Evolutionary conservation across 73 alveolate species (phyloP).

Genomic region (Paramecium biaurelia): DNA sequence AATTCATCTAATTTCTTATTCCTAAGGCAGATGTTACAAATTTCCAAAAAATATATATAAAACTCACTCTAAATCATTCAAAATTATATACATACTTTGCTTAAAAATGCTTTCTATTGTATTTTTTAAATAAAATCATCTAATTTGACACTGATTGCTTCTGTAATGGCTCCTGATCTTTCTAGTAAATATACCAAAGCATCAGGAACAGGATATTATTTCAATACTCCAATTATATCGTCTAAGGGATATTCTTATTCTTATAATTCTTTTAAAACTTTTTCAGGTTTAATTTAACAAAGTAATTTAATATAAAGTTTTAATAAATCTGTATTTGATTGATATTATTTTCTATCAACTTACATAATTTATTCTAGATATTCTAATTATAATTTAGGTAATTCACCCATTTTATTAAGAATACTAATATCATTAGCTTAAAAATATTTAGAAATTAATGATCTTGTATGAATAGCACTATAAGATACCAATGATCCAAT

Average conservation of each 20-base stretch:
- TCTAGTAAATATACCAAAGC: conserved; percentile 13
- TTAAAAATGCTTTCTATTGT: background rate
- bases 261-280: conserved; percentile 12
- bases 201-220: background rate
- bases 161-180: conserved; percentile 26
- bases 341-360: background rate
- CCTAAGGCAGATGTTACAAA: background rate
- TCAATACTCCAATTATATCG: background rate
- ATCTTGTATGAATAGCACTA: conserved; percentile 23
- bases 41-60: background rate
- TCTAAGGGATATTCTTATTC: conserved; percentile 43
- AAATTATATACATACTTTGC: background rate
- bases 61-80: background rate
- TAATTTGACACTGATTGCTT: background rate
- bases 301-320: background rate
- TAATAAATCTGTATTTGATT: background rate
- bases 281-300: conserved; percentile 14
- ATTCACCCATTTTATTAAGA: background rate
- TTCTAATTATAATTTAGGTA: conserved; percentile 31
- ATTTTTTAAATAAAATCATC: conserved; percentile 6
- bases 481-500: conserved; percentile 16
- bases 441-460: background rate
- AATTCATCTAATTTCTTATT: background rate
- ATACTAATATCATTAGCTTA: background rate
- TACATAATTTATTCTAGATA: conserved; percentile 18